These are phyloP conservation scores for Malassezia equina DNA, from an alignment of 1,284 basidiomycete genomes.

Conservation along the genomic window DNA sequence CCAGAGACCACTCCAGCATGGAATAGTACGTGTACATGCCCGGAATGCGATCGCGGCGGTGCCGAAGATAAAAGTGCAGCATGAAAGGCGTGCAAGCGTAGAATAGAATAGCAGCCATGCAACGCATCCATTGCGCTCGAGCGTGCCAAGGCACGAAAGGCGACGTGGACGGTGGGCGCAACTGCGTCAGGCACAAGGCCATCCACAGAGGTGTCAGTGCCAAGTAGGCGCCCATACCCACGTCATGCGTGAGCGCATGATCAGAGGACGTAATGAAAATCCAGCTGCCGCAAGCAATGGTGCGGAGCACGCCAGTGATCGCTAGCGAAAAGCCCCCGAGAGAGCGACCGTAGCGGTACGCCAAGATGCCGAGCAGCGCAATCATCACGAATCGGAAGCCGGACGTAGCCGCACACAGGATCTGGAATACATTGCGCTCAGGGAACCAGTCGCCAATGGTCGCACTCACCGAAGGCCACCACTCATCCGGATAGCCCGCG, in stretches of 20 bases:
- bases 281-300: constrained; percentile 80
- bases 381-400: constrained; percentile 70
- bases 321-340: constrained; percentile 50
- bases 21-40: constrained; percentile 40
- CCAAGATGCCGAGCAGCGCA: constrained; percentile 55
- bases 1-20: constrained; percentile 43
- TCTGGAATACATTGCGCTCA: constrained; percentile 76
- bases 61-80: constrained; percentile 36
- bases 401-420: constrained; percentile 65
- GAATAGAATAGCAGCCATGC: constrained; percentile 27
- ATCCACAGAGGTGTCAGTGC: constrained; percentile 59
- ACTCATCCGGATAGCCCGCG: constrained; percentile 72
- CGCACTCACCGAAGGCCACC: constrained; percentile 85
- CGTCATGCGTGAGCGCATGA: constrained; percentile 70
- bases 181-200: constrained; percentile 48
- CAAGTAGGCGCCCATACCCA: constrained; percentile 65
- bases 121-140: constrained; percentile 23
- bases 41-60: constrained; percentile 34
- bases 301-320: constrained; percentile 62
- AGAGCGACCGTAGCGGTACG: constrained; percentile 21
- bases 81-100: constrained; percentile 40
- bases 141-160: neutral
- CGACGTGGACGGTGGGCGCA: constrained; percentile 19
- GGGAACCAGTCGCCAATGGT: constrained; percentile 81
- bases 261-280: constrained; percentile 76